These are phyloP conservation scores for Yamadazyma buinensis DNA, from an alignment of 1,139 yeast species.

Conservation along the genomic window DNA sequence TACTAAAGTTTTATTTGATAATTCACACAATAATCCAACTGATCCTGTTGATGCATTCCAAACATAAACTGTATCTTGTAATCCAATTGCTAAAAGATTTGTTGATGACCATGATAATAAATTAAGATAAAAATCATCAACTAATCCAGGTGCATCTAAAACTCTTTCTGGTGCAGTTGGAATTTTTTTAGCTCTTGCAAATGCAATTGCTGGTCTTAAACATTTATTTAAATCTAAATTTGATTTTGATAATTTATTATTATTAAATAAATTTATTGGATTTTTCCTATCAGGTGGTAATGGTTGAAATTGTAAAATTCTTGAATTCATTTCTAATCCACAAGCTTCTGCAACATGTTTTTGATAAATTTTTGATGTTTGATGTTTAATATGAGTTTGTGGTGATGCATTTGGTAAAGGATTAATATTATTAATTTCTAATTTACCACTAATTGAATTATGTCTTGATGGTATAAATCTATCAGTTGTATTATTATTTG, in stretches of 20 bases:
- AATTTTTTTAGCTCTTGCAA: constrained; percentile 62
- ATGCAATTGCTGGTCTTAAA: constrained; percentile 45
- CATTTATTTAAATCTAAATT: constrained; percentile 14
- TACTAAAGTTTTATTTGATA: constrained; percentile 49
- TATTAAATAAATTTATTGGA: constrained; percentile 48
- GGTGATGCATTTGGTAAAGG: constrained; percentile 50
- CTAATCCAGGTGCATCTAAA: constrained; percentile 92
- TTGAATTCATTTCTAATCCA: constrained; percentile 78
- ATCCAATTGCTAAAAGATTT: constrained; percentile 84
- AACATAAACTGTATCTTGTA: constrained; percentile 78
- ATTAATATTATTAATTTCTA: constrained; percentile 23
- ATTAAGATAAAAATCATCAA: constrained; percentile 89
- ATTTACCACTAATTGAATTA: constrained; percentile 38
- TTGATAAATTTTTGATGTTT: constrained; percentile 68
- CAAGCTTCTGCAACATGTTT: constrained; percentile 93
- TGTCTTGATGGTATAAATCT: constrained; percentile 46
- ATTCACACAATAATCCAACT: constrained; percentile 68
- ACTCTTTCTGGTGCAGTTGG: constrained; percentile 92
- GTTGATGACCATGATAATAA: constrained; percentile 84
- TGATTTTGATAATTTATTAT: constrained; percentile 8
- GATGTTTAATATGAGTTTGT: constrained; percentile 60
- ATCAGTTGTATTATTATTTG: constrained; percentile 19
- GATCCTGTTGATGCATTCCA: constrained; percentile 91
- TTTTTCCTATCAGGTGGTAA: constrained; percentile 72
- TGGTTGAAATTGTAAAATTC: constrained; percentile 86